These are phyloP conservation scores for Pythium dissotocum DNA, from an alignment of 352 stramenopile genomes.

Conservation along the genomic window DNA sequence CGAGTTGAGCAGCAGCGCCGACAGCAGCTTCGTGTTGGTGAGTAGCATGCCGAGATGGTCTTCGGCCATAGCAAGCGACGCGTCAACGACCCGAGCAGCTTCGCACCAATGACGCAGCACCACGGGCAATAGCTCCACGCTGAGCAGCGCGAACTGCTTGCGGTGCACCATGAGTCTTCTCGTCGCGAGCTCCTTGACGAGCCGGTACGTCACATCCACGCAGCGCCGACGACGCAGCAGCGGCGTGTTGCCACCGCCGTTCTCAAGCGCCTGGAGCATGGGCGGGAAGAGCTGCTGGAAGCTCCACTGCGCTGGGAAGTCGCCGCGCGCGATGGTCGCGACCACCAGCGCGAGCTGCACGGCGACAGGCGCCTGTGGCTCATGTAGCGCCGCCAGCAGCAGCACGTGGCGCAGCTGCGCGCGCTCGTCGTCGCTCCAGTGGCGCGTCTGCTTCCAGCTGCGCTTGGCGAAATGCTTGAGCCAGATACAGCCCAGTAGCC, in stretches of 20 bases:
- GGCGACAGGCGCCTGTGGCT: constrained; percentile 53
- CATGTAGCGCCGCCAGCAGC: constrained; percentile 68
- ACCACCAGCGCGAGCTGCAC: constrained; percentile 68
- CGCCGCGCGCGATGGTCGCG: constrained; percentile 63
- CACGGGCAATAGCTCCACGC: constrained; percentile 61
- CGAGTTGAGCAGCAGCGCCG: constrained; percentile 67
- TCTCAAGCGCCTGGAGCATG: constrained; percentile 52
- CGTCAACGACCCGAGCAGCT: constrained; percentile 11
- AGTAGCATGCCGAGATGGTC: constrained; percentile 45
- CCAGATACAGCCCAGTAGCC: constrained; percentile 72
- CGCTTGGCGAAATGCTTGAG: constrained; percentile 73
- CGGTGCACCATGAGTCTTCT: constrained; percentile 79
- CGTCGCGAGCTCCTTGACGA: constrained; percentile 80
- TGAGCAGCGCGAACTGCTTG: constrained; percentile 78
- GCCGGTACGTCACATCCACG: constrained; percentile 64
- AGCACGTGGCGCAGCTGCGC: constrained; percentile 48
- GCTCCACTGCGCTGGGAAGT: constrained; percentile 74
- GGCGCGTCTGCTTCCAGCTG: constrained; percentile 38
- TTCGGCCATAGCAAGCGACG: not conserved
- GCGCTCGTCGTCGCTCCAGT: constrained; percentile 46
- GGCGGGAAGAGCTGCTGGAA: constrained; percentile 68
- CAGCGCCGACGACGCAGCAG: constrained; percentile 37
- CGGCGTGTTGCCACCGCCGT: constrained; percentile 14
- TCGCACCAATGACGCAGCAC: constrained; percentile 61
- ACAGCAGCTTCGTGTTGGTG: constrained; percentile 65